Base-by-base conservation (phyloP, 2,329 filamentous ascomycete species). In the Lomentospora prolificans region DNA sequence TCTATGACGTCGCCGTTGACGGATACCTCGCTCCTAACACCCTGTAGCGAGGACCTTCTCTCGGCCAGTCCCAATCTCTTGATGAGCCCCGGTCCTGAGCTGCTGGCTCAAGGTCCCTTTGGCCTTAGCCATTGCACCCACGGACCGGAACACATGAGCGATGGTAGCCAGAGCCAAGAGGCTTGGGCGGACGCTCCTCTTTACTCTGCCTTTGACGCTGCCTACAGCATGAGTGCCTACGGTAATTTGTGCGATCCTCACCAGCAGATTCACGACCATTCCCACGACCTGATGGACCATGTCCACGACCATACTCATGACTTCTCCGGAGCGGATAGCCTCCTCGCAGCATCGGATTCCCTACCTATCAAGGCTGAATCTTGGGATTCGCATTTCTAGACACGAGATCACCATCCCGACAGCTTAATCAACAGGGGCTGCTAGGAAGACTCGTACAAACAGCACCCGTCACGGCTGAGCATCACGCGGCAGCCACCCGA, bases 21-120 rank as follows among this genome's bases (percentile, higher is more conserved):
- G 60, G 59, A 50, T 66, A 70, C 50, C 10, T 33, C 75, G 10
- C 72, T 80, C 27, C 72, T 80, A 57, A 81, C 79, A 0, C 79
- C 79, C 1, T 76, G 72, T 65, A 80, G 77, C 65, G 79, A 82
- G 56, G 78, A 80, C 60, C 22, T 36, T 7, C 46, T 55, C 14
- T n/a, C 14, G 5, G 31, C 30, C 3, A 55, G 53, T 25, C 54
- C 54, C 3, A 61, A 57, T 14, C 58, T 69, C 57, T 60, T 63
- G 8, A 63, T 67, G 25, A 72, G 66, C 50, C 67, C 70, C 1
- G 57, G 59, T 5, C 62, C 59, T 58, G 67, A 69, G 31, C 63
- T 72, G 56, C 55, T 72, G 33, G 61, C 63, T 33, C 56, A 65
- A 2, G 55, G 55, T 33, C 56, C 64, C 1, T 69, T 70, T 56